phyloP scores from a whole-genome alignment of 164 flowering plant species.

The Vitis riparia region DNA sequence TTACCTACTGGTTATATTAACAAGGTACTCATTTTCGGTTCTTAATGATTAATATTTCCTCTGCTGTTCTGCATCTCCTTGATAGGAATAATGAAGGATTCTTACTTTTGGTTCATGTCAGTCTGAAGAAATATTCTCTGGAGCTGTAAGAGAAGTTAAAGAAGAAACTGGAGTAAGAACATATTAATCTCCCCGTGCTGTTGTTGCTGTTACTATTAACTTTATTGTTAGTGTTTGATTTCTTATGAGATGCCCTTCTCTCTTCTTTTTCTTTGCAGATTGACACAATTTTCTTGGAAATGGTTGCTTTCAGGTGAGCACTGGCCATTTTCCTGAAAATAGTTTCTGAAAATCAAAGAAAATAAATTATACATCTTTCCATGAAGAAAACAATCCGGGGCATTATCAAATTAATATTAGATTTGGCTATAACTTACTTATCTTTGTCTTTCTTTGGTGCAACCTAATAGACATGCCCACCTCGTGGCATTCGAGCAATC shows the following conservation, averaged over 20 bases:
- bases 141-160: constrained; percentile 64
- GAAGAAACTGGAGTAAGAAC: constrained; percentile 76
- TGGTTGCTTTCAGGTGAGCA: constrained; percentile 61
- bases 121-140: constrained; percentile 68
- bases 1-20: constrained; percentile 65
- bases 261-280: constrained; percentile 33
- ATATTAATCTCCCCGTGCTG: background rate
- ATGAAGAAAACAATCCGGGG: background rate
- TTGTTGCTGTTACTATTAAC: background rate
- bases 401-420: background rate
- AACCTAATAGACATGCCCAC: constrained; percentile 51
- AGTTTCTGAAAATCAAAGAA: background rate
- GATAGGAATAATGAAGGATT: background rate
- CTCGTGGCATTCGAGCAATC: constrained; percentile 61
- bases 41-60: background rate
- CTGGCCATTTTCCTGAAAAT: background rate
- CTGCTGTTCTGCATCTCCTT: background rate
- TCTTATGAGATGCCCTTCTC: background rate
- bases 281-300: constrained; percentile 50
- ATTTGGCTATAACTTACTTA: background rate
- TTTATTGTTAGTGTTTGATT: background rate
- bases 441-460: background rate
- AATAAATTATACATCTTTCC: background rate
- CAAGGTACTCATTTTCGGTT: constrained; percentile 36
- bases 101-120: constrained; percentile 15